Percentiles rank a stretch among this genome's conserved stretches.
phyloP scores from a whole-genome alignment of 1,139 yeast genomes.

The Blastobotrys petasosporus region DNA sequence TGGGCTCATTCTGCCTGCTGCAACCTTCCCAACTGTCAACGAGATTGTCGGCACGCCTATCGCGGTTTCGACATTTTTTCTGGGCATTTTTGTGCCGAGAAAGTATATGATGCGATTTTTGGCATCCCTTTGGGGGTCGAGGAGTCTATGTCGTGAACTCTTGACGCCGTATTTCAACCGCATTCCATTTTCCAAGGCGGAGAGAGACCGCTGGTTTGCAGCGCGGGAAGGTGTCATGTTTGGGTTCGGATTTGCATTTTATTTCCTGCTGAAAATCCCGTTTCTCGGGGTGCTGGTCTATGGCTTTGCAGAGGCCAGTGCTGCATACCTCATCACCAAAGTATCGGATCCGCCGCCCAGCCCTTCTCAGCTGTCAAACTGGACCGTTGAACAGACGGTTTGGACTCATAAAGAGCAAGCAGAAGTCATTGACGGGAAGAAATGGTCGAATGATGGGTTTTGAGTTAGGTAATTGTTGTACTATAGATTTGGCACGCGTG shows the following conservation, averaged over 20 bases:
- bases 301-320: slow-evolving; percentile 50
- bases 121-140: slow-evolving; percentile 44
- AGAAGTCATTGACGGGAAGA: slow-evolving; percentile 4
- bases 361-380: slow-evolving; percentile 20
- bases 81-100: slow-evolving; percentile 36
- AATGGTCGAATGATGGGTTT: slow-evolving; percentile 10
- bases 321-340: slow-evolving; percentile 51
- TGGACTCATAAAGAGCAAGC: slow-evolving; percentile 22
- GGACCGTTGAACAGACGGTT: slow-evolving; percentile 26
- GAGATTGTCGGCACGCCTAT: slow-evolving; percentile 45
- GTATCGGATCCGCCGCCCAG: slow-evolving; percentile 49
- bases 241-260: slow-evolving; percentile 54
- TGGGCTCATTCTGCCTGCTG: slow-evolving; percentile 37
- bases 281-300: slow-evolving; percentile 45
- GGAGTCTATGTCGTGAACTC: slow-evolving; percentile 43
- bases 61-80: slow-evolving; percentile 37
- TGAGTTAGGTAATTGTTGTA: not conserved
- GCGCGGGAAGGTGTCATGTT: slow-evolving; percentile 54
- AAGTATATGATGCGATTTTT: slow-evolving; percentile 37
- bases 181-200: slow-evolving; percentile 42
- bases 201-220: slow-evolving; percentile 46
- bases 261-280: slow-evolving; percentile 41
- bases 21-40: slow-evolving; percentile 43
- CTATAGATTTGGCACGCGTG: not conserved
- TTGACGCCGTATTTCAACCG: slow-evolving; percentile 49